Conservation (phyloP, 768 basidiomycete genomes). For the Tulasnella sp. region DNA sequence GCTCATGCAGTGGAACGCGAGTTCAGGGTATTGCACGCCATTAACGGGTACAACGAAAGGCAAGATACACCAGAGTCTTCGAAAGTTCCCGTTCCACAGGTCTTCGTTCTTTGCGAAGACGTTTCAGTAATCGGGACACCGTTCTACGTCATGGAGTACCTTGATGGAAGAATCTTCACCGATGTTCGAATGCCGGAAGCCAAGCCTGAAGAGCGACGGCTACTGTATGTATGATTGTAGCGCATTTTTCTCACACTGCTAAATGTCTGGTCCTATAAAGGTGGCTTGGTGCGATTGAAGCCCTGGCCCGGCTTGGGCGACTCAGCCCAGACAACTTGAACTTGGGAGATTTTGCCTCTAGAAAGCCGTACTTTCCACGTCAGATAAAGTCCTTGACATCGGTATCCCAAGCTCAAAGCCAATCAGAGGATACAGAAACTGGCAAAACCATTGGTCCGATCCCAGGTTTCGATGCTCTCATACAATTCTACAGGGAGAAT, state of each 20-base stretch:
- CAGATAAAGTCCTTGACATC: conserved; percentile 84
- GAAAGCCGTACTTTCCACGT: conserved; percentile 78
- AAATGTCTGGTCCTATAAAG: conserved; percentile 30
- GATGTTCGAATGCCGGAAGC: conserved; percentile 68
- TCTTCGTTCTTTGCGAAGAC: conserved; percentile 76
- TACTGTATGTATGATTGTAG: conserved; percentile 43
- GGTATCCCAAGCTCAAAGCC: conserved; percentile 70
- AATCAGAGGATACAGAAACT: conserved; percentile 49
- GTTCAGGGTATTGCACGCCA: conserved; percentile 64
- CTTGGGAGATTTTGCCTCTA: conserved; percentile 57
- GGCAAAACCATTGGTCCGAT: conserved; percentile 50
- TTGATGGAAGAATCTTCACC: conserved; percentile 90
- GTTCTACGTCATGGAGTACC: conserved; percentile 95
- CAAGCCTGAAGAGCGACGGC: conserved; percentile 44
- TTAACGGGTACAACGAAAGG: conserved; percentile 59
- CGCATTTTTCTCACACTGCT: background rate
- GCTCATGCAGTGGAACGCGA: conserved; percentile 96
- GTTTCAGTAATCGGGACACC: conserved; percentile 65
- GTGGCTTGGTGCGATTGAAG: conserved; percentile 65
- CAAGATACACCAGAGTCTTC: conserved; percentile 38
- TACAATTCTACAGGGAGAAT: conserved; percentile 63
- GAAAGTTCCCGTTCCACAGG: conserved; percentile 74
- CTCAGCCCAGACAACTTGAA: conserved; percentile 56
- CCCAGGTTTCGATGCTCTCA: conserved; percentile 58
- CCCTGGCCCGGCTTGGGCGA: conserved; percentile 55